A percentile compares a stretch with the other conserved stretches of the same genome.
Conservation (phyloP, 2,329 filamentous ascomycete species). For the Botrytis pseudocinerea region DNA sequence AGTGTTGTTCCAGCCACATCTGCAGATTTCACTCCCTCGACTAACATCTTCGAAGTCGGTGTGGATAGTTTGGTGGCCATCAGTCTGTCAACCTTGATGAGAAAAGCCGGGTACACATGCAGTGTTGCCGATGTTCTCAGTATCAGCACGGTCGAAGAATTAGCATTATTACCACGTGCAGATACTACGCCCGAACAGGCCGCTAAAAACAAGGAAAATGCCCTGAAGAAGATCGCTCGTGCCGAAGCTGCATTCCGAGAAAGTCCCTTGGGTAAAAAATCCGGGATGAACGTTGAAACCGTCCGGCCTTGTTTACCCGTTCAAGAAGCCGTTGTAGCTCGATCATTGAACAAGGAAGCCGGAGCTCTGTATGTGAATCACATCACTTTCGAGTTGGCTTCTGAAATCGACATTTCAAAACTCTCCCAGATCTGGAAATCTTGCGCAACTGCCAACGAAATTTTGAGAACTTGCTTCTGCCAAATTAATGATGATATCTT, state of each 20-base stretch:
- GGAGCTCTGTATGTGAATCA: conserved; percentile 42
- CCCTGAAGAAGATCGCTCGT: neutral
- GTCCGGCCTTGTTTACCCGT: conserved; percentile 40
- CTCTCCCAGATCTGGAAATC: conserved; percentile 29
- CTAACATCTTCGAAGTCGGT: conserved; percentile 13
- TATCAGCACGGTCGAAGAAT: conserved; percentile 5
- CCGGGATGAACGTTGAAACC: neutral
- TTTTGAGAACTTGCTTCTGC: conserved; percentile 26
- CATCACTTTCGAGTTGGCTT: conserved; percentile 27
- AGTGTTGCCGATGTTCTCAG: conserved; percentile 14
- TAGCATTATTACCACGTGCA: conserved; percentile 1
- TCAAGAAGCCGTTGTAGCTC: conserved; percentile 44
- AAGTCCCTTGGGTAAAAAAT: neutral
- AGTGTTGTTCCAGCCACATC: neutral
- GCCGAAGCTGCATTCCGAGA: neutral
- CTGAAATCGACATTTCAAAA: conserved; percentile 26
- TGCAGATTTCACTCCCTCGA: neutral
- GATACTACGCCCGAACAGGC: neutral
- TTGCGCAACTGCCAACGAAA: conserved; percentile 1
- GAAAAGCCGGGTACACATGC: neutral
- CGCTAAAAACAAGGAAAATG: neutral
- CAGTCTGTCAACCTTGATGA: conserved; percentile 8
- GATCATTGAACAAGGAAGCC: conserved; percentile 37
- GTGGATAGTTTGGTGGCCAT: conserved; percentile 12
- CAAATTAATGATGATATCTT: conserved; percentile 13